phyloP scores from a whole-genome alignment of 441 rosid species.

The Adansonia grandidieri region DNA sequence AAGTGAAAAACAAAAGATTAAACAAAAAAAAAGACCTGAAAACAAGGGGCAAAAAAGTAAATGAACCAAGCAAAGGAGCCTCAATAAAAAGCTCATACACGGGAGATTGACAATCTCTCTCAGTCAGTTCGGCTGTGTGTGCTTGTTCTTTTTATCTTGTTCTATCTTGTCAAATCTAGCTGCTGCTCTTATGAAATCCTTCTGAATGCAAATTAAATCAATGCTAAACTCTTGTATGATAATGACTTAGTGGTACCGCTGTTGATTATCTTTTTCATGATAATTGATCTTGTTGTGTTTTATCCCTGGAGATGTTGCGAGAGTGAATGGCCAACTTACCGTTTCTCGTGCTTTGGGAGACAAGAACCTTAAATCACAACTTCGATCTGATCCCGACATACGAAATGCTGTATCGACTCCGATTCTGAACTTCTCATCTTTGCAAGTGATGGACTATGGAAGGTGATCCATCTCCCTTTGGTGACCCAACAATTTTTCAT shows the following conservation, averaged over 20 bases:
- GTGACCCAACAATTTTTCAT: background rate
- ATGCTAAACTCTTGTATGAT: background rate
- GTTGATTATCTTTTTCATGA: background rate
- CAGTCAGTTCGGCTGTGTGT: background rate
- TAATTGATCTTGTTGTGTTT: conserved; percentile 21
- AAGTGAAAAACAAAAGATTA: background rate
- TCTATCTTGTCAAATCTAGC: background rate
- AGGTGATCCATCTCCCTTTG: conserved; percentile 20
- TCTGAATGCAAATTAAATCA: background rate
- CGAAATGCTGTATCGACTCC: conserved; percentile 31
- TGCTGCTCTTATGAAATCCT: background rate
- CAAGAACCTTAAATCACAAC: conserved; percentile 33
- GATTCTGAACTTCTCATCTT: conserved; percentile 59
- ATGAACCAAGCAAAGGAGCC: background rate
- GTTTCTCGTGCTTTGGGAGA: conserved; percentile 79
- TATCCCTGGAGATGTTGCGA: conserved; percentile 62
- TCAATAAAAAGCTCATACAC: background rate
- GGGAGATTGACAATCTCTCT: background rate
- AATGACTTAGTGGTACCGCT: background rate
- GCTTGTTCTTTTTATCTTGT: background rate
- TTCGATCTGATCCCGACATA: conserved; percentile 62
- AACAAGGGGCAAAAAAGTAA: too few relatives aligned
- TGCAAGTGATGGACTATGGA: conserved; percentile 41
- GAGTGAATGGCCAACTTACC: conserved; percentile 71
- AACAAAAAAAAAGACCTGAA: background rate